Evolutionary conservation across 1,284 basidiomycete species (phyloP), one percentile per base, ranked within the genome.

Genomic region (Athelia sp.): DNA sequence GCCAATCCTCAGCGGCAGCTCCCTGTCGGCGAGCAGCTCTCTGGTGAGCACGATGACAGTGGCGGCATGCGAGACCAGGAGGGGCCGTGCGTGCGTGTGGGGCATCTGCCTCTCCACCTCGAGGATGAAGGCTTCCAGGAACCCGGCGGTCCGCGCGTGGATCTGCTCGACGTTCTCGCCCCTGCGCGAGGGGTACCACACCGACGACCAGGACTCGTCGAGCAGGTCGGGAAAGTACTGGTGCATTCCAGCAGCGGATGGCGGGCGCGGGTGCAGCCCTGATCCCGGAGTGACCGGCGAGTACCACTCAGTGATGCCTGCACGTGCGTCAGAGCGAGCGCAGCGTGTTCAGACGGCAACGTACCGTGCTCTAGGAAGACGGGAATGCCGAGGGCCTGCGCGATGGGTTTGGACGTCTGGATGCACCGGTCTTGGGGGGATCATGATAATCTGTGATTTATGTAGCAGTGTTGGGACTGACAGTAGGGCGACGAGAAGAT

Each of bases 291-390:
- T 67, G 19, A 81, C 88, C 23, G 85, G 88, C 2, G 86, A 87
- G 64, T 87, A 93, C 90, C 90, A 93, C 65, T 93, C 92, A 3
- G 81, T 78, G 10, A 93, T 62, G 9, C 90, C 90, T 87, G 56
- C 1, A 26, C 14, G 31, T 43, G 22, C 43, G 42, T 38, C 23
- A 35, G 47, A 23, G 47, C 46, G 10, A 45, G 42, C 9, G 34
- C 31, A n/a, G 22, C 17, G 1, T 35, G 19, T 21, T 24, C 34
- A 45, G n/a, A n/a, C 43, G 43, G 10, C 18, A 13, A 58, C 75
- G 46, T 57, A 84, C 88, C 88, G 55, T 92, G 89, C 56, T 90
- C 82, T 3, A 88, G 76, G 52, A 79, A 84, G 44, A 94, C 78
- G 1, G 89, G 87, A 2, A 91, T 50, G 2, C 71, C 69, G 13